Evolutionary conservation across 2,329 filamentous ascomycete genomes (phyloP), one percentile per base, ranked within the genome.

Genomic region (Fusarium musae): DNA sequence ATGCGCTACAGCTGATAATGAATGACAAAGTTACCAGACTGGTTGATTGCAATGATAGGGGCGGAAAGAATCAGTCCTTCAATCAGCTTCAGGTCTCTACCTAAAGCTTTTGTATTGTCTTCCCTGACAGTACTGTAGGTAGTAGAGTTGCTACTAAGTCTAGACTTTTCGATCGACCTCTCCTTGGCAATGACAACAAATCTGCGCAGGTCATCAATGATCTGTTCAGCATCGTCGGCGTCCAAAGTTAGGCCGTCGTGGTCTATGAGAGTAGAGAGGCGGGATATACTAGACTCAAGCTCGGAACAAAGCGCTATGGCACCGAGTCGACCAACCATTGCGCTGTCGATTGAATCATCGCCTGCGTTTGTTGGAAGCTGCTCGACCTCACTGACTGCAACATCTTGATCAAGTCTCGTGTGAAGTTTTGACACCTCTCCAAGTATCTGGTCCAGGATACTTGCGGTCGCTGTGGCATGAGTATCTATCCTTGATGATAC

Each of bases 191-290:
- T 19, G 2, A 34, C 19, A 3, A 73, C 59, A 2, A 73, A 46
- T 40, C 21, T 73, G 19, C 49, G 42, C 2, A 73, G 10, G n/a
- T 73, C 69, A 11, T 73, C 69, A 15, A 73, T 54, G 16, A 73
- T 73, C 15, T 72, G 69, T 13, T 72, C 65, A 1, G 70, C 70
- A 34, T 72, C 69, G 1, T 73, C 69, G 3, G 70, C 64, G 3
- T 72, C 70, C 2, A 73, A 34, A 1, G 56, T 60, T 13, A 57
- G 47, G 21, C 57, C 69, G 12, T 69, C 65, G 5, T 46, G 42
- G 16, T 63, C 16, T 13, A 66, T 54, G 2, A 73, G 70, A 1
- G 36, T 59, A 3, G 65, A 69, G 1, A 73, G 16, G 0, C 70
- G 64, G 6, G 42, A 62, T 6, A 73, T 72, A 21, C 70, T 73